Conservation (phyloP, 129 eudicot genomes). For the Saussurea involucrata region DNA sequence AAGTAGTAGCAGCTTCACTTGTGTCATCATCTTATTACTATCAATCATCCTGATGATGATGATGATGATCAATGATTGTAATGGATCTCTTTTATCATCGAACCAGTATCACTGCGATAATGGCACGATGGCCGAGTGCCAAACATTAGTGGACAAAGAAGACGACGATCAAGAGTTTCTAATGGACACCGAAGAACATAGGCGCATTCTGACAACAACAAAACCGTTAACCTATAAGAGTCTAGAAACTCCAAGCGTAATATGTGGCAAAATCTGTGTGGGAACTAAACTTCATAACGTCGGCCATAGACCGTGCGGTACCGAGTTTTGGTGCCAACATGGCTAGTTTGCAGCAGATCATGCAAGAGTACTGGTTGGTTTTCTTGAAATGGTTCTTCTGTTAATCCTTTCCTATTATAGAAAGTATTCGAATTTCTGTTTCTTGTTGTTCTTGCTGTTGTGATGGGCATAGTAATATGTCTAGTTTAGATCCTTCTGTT, state of each 20-base stretch:
- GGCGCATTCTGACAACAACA: neutral
- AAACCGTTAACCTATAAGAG: neutral
- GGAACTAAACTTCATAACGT: too few relatives aligned
- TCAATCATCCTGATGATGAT: neutral
- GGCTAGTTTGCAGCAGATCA: too few relatives aligned
- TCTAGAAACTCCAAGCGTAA: too few relatives aligned
- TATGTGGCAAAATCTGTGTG: neutral
- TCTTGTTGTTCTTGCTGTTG: too few relatives aligned
- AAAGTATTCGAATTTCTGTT: neutral
- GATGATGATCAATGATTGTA: neutral
- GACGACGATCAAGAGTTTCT: conserved; percentile 8
- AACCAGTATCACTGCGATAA: neutral
- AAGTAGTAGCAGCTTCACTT: neutral
- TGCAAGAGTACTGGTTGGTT: too few relatives aligned
- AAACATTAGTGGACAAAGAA: neutral
- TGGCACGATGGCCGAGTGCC: neutral
- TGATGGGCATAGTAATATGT: too few relatives aligned
- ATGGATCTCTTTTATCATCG: neutral
- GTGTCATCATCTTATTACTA: neutral
- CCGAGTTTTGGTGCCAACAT: too few relatives aligned
- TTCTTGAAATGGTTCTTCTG: too few relatives aligned
- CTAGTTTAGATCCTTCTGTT: neutral
- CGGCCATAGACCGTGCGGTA: too few relatives aligned
- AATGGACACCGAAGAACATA: neutral
- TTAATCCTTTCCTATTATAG: neutral